Conservation (phyloP, 345 rosid genomes). For the Linum lewisii region DNA sequence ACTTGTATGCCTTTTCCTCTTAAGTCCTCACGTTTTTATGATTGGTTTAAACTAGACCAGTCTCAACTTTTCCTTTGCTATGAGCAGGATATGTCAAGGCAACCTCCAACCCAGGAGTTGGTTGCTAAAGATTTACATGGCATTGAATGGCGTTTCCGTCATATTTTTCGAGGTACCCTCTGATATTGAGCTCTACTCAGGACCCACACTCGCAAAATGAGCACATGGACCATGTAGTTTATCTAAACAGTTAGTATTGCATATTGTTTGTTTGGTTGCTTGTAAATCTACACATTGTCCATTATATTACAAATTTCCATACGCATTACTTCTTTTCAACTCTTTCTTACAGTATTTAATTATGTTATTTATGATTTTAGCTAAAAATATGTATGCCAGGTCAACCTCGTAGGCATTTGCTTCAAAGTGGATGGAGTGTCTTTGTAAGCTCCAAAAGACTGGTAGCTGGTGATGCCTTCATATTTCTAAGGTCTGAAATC, state of each 20-base stretch:
- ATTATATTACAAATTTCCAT: background rate
- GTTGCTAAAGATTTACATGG: conserved; percentile 72
- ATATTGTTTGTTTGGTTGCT: background rate
- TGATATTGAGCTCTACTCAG: too few relatives aligned
- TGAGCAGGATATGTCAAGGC: conserved; percentile 70
- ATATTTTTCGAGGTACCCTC: conserved; percentile 67
- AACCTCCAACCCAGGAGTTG: conserved; percentile 77
- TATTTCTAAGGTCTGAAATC: conserved; percentile 58
- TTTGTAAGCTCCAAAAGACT: conserved; percentile 83
- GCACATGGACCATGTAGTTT: too few relatives aligned
- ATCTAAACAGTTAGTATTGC: too few relatives aligned
- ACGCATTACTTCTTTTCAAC: too few relatives aligned
- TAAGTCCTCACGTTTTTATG: background rate
- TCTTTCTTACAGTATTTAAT: background rate
- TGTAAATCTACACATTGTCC: too few relatives aligned
- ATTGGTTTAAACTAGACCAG: too few relatives aligned
- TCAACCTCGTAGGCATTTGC: conserved; percentile 80
- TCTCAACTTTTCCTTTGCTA: background rate
- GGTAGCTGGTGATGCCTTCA: conserved; percentile 87
- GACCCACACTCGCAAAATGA: too few relatives aligned
- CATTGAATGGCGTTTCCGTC: conserved; percentile 77
- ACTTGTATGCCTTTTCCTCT: conserved; percentile 34
- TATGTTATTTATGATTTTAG: background rate
- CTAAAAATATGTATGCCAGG: conserved; percentile 30
- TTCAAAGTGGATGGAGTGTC: conserved; percentile 92